Evolutionary conservation across 352 stramenopile genomes (phyloP).

Genomic region (Phytophthora crassamura): DNA sequence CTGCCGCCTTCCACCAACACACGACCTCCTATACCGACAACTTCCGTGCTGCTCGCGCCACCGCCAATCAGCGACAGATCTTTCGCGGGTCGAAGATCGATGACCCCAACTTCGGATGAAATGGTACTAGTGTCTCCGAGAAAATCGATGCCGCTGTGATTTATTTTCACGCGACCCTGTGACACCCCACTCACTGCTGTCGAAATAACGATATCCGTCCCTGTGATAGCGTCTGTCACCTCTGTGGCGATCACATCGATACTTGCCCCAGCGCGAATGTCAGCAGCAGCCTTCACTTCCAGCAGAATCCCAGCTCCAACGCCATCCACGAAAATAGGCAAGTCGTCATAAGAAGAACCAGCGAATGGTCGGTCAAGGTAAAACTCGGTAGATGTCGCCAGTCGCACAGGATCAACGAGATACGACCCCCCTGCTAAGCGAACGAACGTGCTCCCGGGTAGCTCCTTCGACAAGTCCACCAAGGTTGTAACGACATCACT

Average conservation of each 20-base stretch:
- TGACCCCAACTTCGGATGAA: constrained; percentile 51
- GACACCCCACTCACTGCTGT: constrained; percentile 38
- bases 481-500: constrained; percentile 56
- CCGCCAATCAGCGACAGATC: constrained; percentile 30
- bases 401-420: constrained; percentile 48
- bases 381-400: constrained; percentile 42
- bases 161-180: constrained; percentile 42
- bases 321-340: constrained; percentile 60
- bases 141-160: constrained; percentile 44
- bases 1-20: background rate
- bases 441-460: constrained; percentile 51
- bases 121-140: constrained; percentile 44
- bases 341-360: constrained; percentile 52
- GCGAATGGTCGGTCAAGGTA: constrained; percentile 58
- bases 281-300: constrained; percentile 33
- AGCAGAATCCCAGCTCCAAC: constrained; percentile 56
- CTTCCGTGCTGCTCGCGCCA: constrained; percentile 14
- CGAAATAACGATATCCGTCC: constrained; percentile 49
- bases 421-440: constrained; percentile 58
- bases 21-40: background rate
- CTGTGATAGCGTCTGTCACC: constrained; percentile 18
- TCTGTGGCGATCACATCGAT: constrained; percentile 45
- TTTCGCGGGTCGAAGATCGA: constrained; percentile 44
- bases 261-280: constrained; percentile 32
- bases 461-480: constrained; percentile 43